Percentiles rank a stretch among this genome's conserved stretches.
Conservation (phyloP, 164 flowering plant genomes). For the Magnolia officinalis region DNA sequence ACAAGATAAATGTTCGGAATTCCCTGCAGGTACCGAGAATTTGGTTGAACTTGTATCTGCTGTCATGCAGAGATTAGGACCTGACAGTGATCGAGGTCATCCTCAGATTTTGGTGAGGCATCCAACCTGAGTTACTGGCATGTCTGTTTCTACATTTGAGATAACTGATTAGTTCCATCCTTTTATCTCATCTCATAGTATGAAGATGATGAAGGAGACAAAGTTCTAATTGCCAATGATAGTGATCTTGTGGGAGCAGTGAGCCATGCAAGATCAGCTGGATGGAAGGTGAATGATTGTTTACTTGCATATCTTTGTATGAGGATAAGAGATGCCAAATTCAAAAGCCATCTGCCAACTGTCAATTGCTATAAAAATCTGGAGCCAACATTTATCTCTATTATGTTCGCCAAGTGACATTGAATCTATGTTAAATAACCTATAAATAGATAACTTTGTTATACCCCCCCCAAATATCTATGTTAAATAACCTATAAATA, state of each 20-base stretch:
- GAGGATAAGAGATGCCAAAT: not conserved
- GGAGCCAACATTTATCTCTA: too few species aligned
- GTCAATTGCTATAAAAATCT: too few species aligned
- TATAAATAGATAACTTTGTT: too few species aligned
- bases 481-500: too few species aligned
- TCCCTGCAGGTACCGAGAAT: conserved; percentile 57
- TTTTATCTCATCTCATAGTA: conserved; percentile 44
- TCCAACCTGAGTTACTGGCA: not conserved
- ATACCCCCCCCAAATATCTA: too few species aligned
- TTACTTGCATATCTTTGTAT: not conserved
- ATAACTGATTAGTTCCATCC: not conserved
- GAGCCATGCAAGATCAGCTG: conserved; percentile 65
- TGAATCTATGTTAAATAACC: too few species aligned
- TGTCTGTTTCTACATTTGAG: not conserved
- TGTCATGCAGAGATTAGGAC: conserved; percentile 67
- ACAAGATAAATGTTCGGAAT: conserved; percentile 4
- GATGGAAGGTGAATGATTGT: conserved; percentile 55
- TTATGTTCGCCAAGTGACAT: too few species aligned
- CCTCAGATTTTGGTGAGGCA: conserved; percentile 73
- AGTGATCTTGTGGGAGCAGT: conserved; percentile 77
- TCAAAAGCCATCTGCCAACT: not conserved
- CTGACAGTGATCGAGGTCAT: conserved; percentile 27
- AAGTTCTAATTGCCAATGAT: conserved; percentile 70
- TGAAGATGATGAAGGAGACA: conserved; percentile 98
- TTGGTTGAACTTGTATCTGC: conserved; percentile 67